These are phyloP conservation scores for Backusella sp. DNA, from an alignment of 192 early-diverging fungal species.

Conservation along the genomic window DNA sequence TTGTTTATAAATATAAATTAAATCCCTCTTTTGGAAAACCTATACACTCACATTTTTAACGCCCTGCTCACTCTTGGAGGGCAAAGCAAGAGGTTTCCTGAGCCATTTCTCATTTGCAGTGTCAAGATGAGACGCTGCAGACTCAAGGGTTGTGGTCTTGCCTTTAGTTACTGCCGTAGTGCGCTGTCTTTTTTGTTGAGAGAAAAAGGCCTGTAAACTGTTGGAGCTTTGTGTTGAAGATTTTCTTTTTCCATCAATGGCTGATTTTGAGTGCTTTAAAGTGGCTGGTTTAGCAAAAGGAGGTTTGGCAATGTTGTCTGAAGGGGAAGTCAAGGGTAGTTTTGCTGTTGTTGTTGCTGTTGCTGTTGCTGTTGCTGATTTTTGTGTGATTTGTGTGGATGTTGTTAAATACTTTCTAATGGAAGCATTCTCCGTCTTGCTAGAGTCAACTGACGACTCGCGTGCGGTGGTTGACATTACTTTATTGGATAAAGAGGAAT, in stretches of 20 bases:
- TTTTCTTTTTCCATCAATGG: neutral
- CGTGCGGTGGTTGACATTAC: neutral
- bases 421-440: neutral
- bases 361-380: neutral
- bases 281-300: neutral
- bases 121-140: slow-evolving; percentile 12
- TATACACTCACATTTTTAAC: neutral
- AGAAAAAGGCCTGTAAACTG: neutral
- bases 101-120: slow-evolving; percentile 18
- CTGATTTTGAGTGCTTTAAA: neutral
- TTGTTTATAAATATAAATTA: neutral
- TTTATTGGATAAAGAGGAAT: neutral
- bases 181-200: neutral
- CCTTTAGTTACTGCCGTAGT: neutral
- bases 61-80: neutral
- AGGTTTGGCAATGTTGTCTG: neutral
- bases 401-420: neutral
- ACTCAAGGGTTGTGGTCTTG: neutral
- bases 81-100: neutral
- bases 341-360: neutral
- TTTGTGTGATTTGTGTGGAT: neutral
- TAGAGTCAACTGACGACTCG: neutral
- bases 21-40: neutral
- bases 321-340: neutral
- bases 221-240: neutral